Conservation (phyloP, 177 flowering plant genomes). For the Vitis hybrid region DNA sequence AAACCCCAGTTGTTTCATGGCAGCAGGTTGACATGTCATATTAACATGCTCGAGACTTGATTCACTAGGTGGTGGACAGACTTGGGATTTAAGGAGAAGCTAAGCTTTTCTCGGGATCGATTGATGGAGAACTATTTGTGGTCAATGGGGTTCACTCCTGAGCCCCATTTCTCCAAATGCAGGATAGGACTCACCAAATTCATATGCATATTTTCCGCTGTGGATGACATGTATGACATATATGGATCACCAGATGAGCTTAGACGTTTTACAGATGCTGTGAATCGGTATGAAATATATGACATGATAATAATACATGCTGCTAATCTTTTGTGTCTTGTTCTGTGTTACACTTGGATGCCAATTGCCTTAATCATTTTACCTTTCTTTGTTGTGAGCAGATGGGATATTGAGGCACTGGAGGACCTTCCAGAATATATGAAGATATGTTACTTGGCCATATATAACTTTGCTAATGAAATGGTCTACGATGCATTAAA, state of each 20-base stretch:
- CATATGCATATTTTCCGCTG: slow-evolving; percentile 14
- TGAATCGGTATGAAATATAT: slow-evolving; percentile 21
- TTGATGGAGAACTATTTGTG: slow-evolving; percentile 31
- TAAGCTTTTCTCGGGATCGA: slow-evolving; percentile 26
- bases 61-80: slow-evolving; percentile 37
- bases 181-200: slow-evolving; percentile 29
- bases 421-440: slow-evolving; percentile 22
- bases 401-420: slow-evolving; percentile 22
- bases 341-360: background rate
- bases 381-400: background rate
- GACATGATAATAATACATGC: background rate
- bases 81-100: slow-evolving; percentile 19
- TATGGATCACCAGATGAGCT: slow-evolving; percentile 37
- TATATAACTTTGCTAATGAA: slow-evolving; percentile 24
- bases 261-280: slow-evolving; percentile 26
- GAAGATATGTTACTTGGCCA: slow-evolving; percentile 22
- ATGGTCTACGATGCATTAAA: slow-evolving; percentile 5
- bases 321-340: too few species aligned
- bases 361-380: too few species aligned
- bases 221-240: slow-evolving; percentile 38
- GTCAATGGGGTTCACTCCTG: slow-evolving; percentile 17
- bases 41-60: background rate
- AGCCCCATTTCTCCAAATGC: slow-evolving; percentile 24
- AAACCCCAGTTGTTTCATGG: background rate
- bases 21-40: too few species aligned